Base-by-base conservation (phyloP, 306 rosid species). In the Lathyrus sativus region DNA sequence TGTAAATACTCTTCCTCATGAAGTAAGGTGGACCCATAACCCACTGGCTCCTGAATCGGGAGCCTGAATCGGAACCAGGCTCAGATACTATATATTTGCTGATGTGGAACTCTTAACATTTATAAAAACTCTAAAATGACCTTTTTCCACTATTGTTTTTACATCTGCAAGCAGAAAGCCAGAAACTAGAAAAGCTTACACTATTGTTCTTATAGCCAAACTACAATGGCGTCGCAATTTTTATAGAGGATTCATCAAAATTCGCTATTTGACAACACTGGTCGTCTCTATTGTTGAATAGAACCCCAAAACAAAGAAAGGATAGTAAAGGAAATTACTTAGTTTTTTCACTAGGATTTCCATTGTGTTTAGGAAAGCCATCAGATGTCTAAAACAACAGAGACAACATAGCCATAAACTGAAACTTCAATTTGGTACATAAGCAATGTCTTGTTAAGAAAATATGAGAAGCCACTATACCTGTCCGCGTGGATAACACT, bases 401-500 rank as follows among this genome's bases (percentile, higher is more conserved):
- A 62, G 45, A 4, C 13, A 62, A 33, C 31, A 31, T 24, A 62
- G 61, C 35, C 24, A 4, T 1, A 17, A 56, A 56, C 29, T 9
- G 61, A 70, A 62, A 50, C 49, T 26, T 35, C 49, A 73, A 62
- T 37, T 15, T 55, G 60, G 19, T 46, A 9, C 1, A 38, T 2
- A 12, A 62, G 53, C 15, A 67, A 73, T 53, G 59, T 65, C 39
- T 65, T 53, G 10, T 31, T 12, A 3, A 46, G 67, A 11, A 77
- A 73, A 65, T 68, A 31, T 35, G 39, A 67, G 67, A 54, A 33
- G 76, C 8, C 33, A 46, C 28, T 3, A 79, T 71, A 90, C 99
- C 96, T 90, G 85, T 75, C 99, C 99, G 19, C 5, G 84, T 9
- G 99, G 99, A 71, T 68, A 85, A 49, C 68, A 67, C 15, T 49